Evolutionary conservation across 495 filamentous ascomycete species (phyloP).

Genomic region (Penicillium parvum): DNA sequence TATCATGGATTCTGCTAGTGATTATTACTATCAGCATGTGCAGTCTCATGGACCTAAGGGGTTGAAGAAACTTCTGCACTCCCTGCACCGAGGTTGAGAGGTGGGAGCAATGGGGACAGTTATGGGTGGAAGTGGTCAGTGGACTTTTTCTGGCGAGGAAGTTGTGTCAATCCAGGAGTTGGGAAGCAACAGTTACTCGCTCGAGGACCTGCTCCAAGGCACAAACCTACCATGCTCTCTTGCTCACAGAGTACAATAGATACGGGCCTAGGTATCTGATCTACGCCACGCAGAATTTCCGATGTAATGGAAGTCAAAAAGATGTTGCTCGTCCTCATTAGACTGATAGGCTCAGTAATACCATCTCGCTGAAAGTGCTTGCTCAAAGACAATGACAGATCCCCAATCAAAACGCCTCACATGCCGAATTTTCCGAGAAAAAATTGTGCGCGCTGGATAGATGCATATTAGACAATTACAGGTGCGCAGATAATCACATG

Average conservation of each 20-base stretch:
- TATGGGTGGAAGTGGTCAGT: too few species aligned
- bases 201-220: too few species aligned
- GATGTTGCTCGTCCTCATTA: conserved; percentile 9
- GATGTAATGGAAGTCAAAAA: background rate
- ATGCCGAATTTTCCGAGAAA: conserved; percentile 20
- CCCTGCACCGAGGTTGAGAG: conserved; percentile 9
- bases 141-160: too few species aligned
- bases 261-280: too few species aligned
- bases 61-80: conserved; percentile 20
- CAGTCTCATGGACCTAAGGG: conserved; percentile 18
- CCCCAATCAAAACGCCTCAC: conserved; percentile 24
- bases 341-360: conserved; percentile 3
- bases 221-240: too few species aligned
- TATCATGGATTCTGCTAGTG: conserved; percentile 35
- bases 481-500: conserved; percentile 55
- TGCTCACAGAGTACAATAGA: too few species aligned
- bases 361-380: conserved; percentile 21
- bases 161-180: too few species aligned
- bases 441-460: conserved; percentile 13
- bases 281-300: too few species aligned
- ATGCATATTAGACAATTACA: conserved; percentile 22
- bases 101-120: too few species aligned
- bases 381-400: conserved; percentile 1
- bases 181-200: too few species aligned
- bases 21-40: conserved; percentile 30